Evolutionary conservation across 192 early-diverging fungal species (phyloP).

Genomic region (Podila horticola): DNA sequence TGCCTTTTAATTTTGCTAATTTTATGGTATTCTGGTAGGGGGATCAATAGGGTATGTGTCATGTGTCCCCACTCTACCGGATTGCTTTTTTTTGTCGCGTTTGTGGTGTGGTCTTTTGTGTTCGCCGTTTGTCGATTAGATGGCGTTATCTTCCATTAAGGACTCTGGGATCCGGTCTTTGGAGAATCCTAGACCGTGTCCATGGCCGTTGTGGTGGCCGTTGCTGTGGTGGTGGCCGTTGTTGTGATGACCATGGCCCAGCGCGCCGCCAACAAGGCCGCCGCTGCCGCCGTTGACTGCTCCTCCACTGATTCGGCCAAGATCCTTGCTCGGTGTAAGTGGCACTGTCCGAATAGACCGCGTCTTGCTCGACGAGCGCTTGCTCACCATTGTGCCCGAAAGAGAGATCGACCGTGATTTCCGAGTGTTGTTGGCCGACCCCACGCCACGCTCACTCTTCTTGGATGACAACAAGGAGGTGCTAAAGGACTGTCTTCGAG

Average conservation of each 20-base stretch:
- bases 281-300: constrained; percentile 11
- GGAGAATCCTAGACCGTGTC: background rate
- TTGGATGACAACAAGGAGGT: background rate
- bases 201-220: constrained; percentile 1
- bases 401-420: background rate
- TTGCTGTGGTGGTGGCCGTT: constrained; percentile 24
- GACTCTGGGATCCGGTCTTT: constrained; percentile 45
- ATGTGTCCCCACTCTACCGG: background rate
- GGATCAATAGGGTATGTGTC: constrained; percentile 1
- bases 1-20: no score
- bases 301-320: background rate
- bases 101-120: background rate
- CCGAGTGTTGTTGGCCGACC: background rate
- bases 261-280: constrained; percentile 9
- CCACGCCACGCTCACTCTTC: constrained; percentile 1
- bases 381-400: background rate
- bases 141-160: constrained; percentile 22
- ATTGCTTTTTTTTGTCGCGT: background rate
- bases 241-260: background rate
- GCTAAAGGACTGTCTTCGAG: constrained; percentile 1
- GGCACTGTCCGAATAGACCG: background rate
- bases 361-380: background rate
- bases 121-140: background rate
- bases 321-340: background rate
- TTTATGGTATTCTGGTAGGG: no score